A percentile compares a stretch with the other conserved stretches of the same genome.
These are phyloP conservation scores for Camellia oleifera DNA, from an alignment of 179 eudicot species.

Conservation along the genomic window DNA sequence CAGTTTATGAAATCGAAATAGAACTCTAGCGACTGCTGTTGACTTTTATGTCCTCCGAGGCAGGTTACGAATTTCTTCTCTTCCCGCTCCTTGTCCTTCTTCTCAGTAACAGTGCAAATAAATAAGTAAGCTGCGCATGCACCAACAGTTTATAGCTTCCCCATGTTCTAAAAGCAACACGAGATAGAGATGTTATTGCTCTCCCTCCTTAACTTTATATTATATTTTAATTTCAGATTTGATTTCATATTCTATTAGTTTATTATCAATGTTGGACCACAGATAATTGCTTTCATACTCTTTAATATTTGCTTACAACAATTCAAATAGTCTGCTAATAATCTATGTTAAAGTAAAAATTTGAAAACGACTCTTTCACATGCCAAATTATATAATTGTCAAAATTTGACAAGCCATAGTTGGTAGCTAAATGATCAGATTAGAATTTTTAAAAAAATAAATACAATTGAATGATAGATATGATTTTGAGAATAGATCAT, in stretches of 20 bases:
- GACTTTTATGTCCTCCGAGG: not conserved
- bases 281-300: not conserved
- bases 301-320: not conserved
- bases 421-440: too few species aligned
- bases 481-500: too few species aligned
- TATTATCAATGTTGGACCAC: not conserved
- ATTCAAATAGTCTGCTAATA: too few species aligned
- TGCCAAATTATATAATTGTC: too few species aligned
- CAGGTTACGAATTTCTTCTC: not conserved
- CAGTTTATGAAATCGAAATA: not conserved
- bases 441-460: too few species aligned
- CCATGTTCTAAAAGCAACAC: not conserved
- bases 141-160: not conserved
- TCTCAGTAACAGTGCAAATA: not conserved
- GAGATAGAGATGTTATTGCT: too few species aligned
- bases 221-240: not conserved
- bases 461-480: too few species aligned
- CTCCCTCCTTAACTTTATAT: not conserved
- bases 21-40: not conserved
- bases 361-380: too few species aligned
- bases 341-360: too few species aligned
- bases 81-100: too few species aligned
- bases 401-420: too few species aligned
- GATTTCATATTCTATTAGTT: not conserved
- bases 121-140: not conserved